phyloP scores from a whole-genome alignment of 768 basidiomycete genomes.

The Mycena leptocephala region DNA sequence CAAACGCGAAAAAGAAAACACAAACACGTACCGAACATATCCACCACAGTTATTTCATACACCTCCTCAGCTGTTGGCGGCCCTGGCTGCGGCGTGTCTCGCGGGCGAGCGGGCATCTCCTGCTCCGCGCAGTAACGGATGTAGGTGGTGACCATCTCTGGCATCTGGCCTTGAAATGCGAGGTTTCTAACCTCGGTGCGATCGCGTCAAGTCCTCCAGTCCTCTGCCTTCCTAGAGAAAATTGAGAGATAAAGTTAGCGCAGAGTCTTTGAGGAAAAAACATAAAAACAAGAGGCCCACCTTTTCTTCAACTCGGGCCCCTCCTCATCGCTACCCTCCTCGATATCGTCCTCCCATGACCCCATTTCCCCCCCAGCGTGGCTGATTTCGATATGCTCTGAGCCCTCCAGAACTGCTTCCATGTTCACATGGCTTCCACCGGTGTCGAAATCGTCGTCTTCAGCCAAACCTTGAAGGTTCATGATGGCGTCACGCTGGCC shows the following conservation, averaged over 20 bases:
- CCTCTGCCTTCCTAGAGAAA: neutral
- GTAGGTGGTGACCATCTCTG: neutral
- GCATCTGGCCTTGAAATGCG: neutral
- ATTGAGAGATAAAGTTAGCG: neutral
- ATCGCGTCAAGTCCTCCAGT: neutral
- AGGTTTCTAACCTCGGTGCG: neutral
- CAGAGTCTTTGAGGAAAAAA: neutral
- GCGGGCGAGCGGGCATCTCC: neutral
- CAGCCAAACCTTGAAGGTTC: neutral
- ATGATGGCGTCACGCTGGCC: neutral
- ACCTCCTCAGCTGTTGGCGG: neutral
- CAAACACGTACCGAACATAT: neutral
- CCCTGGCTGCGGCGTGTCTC: neutral
- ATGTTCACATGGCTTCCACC: neutral
- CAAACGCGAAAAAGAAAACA: neutral
- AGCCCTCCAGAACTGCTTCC: neutral
- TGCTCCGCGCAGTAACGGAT: neutral
- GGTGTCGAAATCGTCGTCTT: neutral
- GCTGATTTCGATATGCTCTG: constrained; percentile 3
- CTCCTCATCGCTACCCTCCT: neutral
- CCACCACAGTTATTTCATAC: constrained; percentile 5
- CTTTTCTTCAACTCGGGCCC: neutral
- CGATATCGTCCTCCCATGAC: neutral
- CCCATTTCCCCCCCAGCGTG: constrained; percentile 6
- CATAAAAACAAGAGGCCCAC: neutral